Evolutionary conservation across 306 rosid species (phyloP), one percentile per base, ranked within the genome.

Genomic region (Acmispon strigosus): DNA sequence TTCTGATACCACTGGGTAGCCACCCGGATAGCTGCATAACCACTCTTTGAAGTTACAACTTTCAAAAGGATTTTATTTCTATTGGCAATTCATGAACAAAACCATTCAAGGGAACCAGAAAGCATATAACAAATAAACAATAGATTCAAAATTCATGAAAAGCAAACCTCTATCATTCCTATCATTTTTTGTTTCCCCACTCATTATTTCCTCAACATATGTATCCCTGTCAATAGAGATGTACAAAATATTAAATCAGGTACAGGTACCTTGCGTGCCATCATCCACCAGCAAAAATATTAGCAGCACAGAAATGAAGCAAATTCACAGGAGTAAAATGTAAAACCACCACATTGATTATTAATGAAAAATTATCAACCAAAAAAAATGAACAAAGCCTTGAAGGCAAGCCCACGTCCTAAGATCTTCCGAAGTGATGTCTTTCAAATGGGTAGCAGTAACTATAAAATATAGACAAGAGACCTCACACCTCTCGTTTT

Each of bases 1-100:
- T 64, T 94, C 82, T 94, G 97, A 81, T 94, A 94, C 99, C 99
- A 94, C 27, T 87, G 96, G 47, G 97, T 69, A 62, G 97, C 99
- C 76, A 89, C 95, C 70, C 99, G 89, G 45, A 94, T 94, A 36
- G 99, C 99, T 94, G 92, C 77, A 69, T 67, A 16, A 57, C 72
- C 76, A 78, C 54, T 72, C 77, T 8, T 64, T 67, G 13, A 66
- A 66, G 69, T 83, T 79, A 81, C 42, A 36, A 70, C 37, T 66
- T 27, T 39, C 27, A 52, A 76, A 69, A 55, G 17, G 16, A 47
- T 43, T 65, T 20, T 54, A 48, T 54, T 47, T 54, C 19, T n/a
- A 49, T 49, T 27, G n/a, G 56, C n/a, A 66, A 75, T 10, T 53
- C 72, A 53, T 53, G 39, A 32, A 29, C 14, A 65, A 59, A 54